Percentiles rank a stretch among this genome's conserved stretches.
These are phyloP conservation scores for Saccharomycopsis lassenensis DNA, from an alignment of 805 yeast genomes.

Conservation along the genomic window DNA sequence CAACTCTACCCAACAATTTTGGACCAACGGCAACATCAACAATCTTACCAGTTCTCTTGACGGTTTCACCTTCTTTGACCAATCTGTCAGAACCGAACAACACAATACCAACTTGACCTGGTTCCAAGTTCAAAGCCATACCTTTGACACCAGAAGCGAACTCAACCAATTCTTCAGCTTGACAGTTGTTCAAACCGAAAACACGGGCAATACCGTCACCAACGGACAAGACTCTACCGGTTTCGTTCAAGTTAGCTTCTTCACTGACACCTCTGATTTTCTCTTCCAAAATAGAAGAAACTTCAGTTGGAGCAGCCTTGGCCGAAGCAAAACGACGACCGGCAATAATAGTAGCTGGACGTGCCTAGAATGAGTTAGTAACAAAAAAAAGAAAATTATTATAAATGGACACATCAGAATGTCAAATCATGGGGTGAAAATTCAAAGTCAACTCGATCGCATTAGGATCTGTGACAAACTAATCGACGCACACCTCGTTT, in stretches of 20 bases:
- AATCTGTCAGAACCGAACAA: constrained; percentile 98
- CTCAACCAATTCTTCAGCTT: constrained; percentile 99
- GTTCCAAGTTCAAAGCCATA: constrained; percentile 99
- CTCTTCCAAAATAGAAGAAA: constrained; percentile 96
- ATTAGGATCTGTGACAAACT: no score
- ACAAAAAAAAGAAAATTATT: not conserved
- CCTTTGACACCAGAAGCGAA: constrained; percentile 99
- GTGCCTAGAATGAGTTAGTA: constrained; percentile 40
- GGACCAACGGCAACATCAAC: constrained; percentile 99
- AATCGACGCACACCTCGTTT: no score
- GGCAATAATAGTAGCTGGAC: constrained; percentile 55
- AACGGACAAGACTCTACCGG: constrained; percentile 98
- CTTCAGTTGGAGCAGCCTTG: constrained; percentile 99
- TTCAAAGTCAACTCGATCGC: no score
- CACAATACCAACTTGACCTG: constrained; percentile 99
- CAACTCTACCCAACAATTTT: constrained; percentile 96
- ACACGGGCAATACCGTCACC: constrained; percentile 99
- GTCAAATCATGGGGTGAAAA: no score
- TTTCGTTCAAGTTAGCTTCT: constrained; percentile 95
- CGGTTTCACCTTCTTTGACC: constrained; percentile 99
- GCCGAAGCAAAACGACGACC: constrained; percentile 87
- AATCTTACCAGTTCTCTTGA: constrained; percentile 99
- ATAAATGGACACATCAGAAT: no score
- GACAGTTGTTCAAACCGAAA: constrained; percentile 98
- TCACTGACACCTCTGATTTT: constrained; percentile 98